Base-by-base conservation (phyloP, 805 yeast species). In the Candida methanosorbosa region DNA sequence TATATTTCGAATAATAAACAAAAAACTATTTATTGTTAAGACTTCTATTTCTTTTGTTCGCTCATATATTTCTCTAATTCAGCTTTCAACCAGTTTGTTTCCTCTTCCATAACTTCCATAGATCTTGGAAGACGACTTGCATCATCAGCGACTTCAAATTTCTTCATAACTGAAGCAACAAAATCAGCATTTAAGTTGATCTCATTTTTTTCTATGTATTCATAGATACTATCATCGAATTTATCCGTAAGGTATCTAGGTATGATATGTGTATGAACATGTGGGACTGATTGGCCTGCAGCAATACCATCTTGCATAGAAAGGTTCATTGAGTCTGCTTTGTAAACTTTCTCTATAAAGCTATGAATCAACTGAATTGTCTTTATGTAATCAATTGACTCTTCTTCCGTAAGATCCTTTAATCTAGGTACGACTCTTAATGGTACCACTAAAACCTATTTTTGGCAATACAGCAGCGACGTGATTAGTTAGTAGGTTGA, bases 291-390 rank as follows among this genome's bases (percentile, higher is more conserved):
- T 54, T 92, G 98, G 4, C 98, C 98, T 1, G 97, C 90, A 33
- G 86, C 86, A 0, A 87, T 83, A 0, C 98, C 98, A 54, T 92
- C 99, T 55, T 92, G 99, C 39, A 94, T 85, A 9, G 97, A 90
- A 27, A 92, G 70, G 52, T 94, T 94, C 39, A 87, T 51, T 1
- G 95, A 67, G 45, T 88, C 94, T 2, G 96, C 94, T 24, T 77
- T 68, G 54, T 78, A 92, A 11, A 68, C 62, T 38, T 66, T 49
- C 42, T 70, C 78, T 13, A 92, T 77, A 42, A 87, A 81, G 35
- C 61, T 59, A 40, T 86, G 78, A 0, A 92, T 68, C 31, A 70
- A 49, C 44, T 84, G 95, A 9, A 92, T 62, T 0, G 95, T 75
- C 18, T 57, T 56, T 68, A 87, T 86, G 55, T 80, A 83, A 54